Percentiles rank a stretch among this genome's conserved stretches.
These are phyloP conservation scores for Scolecobasidium constrictum DNA, from an alignment of 2,329 filamentous ascomycete species.

Conservation along the genomic window DNA sequence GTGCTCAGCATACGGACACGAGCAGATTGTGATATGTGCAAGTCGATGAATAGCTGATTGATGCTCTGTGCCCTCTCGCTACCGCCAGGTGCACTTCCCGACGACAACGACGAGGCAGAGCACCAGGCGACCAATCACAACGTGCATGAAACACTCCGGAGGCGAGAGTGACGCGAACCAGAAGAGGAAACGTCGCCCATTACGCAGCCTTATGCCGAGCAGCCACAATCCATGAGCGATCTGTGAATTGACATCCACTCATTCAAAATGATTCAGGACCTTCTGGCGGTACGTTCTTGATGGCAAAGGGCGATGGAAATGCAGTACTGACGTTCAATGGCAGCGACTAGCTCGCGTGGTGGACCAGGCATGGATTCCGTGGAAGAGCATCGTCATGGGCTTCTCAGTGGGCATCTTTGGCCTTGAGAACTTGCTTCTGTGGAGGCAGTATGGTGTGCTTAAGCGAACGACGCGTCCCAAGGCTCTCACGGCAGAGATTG, in stretches of 20 bases:
- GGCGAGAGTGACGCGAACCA: not conserved
- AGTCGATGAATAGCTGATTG: too few species aligned
- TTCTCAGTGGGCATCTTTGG: constrained; percentile 88
- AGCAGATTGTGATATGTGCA: too few species aligned
- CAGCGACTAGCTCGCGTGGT: constrained; percentile 70
- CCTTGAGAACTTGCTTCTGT: constrained; percentile 79
- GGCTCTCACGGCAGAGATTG: constrained; percentile 79
- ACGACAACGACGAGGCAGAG: not conserved
- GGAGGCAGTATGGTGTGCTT: constrained; percentile 82
- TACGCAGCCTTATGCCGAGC: not conserved
- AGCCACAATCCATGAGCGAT: not conserved
- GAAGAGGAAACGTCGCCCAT: not conserved
- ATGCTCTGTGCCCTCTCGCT: too few species aligned
- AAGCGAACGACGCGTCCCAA: constrained; percentile 71
- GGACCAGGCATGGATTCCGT: constrained; percentile 87
- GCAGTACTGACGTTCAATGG: not conserved
- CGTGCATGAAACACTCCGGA: not conserved
- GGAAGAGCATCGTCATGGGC: constrained; percentile 91
- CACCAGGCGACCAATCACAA: not conserved
- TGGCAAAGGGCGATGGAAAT: not conserved
- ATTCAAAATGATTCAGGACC: constrained; percentile 10
- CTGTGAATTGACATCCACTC: too few species aligned
- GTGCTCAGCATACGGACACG: too few species aligned
- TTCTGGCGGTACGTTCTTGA: constrained; percentile 3
- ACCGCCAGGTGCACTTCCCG: too few species aligned